Conservation (phyloP, 164 flowering plant genomes). For the Litsea cubeba region DNA sequence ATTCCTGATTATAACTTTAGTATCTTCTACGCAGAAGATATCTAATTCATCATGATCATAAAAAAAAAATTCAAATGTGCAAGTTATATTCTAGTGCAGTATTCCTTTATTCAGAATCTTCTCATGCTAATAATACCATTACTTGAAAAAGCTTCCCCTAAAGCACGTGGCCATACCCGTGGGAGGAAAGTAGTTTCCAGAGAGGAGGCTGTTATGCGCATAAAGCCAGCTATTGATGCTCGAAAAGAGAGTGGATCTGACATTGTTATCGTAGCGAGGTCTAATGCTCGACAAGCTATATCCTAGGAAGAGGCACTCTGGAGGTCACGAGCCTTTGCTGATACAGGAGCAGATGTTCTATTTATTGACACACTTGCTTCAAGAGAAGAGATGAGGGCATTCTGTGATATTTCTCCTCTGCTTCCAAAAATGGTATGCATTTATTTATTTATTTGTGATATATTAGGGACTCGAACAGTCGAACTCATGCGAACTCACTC, state of each 20-base stretch:
- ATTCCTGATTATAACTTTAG: background rate
- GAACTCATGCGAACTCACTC: too few relatives aligned
- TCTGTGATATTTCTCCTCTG: conserved; percentile 62
- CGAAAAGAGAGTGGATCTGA: conserved; percentile 75
- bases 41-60: background rate
- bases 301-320: conserved; percentile 81
- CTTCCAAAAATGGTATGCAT: conserved; percentile 79
- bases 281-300: conserved; percentile 89
- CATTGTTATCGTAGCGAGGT: conserved; percentile 87
- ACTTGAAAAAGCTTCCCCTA: conserved; percentile 67
- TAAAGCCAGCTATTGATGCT: conserved; percentile 95
- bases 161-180: conserved; percentile 94
- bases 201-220: conserved; percentile 88
- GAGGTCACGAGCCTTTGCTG: conserved; percentile 82
- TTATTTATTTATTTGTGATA: background rate
- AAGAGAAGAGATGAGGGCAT: conserved; percentile 80
- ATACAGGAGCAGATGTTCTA: conserved; percentile 96
- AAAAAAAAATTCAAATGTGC: background rate
- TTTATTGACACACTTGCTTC: conserved; percentile 92
- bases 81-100: background rate
- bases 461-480: too few relatives aligned
- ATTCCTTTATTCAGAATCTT: background rate
- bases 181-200: conserved; percentile 90
- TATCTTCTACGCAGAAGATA: background rate
- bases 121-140: background rate